Percentiles rank a stretch among this genome's conserved stretches.
These are phyloP conservation scores for Rhododendron ovatum DNA, from an alignment of 148 eudicot species.

Conservation along the genomic window DNA sequence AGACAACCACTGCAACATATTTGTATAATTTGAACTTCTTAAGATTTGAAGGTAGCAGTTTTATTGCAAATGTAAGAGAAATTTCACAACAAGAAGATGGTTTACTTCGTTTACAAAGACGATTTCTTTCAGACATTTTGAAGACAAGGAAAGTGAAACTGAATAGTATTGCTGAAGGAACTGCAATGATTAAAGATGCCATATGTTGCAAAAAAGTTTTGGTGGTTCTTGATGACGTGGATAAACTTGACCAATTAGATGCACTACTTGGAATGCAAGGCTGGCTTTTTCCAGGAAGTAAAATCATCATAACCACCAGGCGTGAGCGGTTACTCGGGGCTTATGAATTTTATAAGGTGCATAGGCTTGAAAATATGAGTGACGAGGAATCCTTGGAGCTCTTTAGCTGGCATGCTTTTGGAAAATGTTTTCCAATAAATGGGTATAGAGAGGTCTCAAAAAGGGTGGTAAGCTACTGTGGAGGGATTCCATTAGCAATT, in stretches of 20 bases:
- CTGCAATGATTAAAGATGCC: background rate
- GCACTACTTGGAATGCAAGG: background rate
- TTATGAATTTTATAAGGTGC: background rate
- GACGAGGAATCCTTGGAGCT: background rate
- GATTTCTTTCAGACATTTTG: too few species aligned
- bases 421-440: background rate
- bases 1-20: too few species aligned
- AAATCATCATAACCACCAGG: background rate
- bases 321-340: background rate
- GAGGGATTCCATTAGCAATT: background rate
- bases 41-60: too few species aligned
- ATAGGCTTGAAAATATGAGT: background rate
- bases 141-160: background rate
- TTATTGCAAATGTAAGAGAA: too few species aligned
- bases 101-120: too few species aligned
- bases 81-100: too few species aligned
- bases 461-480: background rate
- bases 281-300: background rate
- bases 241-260: background rate
- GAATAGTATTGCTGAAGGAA: background rate
- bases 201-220: background rate
- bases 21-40: too few species aligned
- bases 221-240: background rate
- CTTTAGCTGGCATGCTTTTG: background rate
- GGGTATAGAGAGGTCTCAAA: background rate